Percentiles rank a stretch among this genome's conserved stretches.
Conservation (phyloP, 768 basidiomycete genomes). For the Hypsizygus marmoreus region DNA sequence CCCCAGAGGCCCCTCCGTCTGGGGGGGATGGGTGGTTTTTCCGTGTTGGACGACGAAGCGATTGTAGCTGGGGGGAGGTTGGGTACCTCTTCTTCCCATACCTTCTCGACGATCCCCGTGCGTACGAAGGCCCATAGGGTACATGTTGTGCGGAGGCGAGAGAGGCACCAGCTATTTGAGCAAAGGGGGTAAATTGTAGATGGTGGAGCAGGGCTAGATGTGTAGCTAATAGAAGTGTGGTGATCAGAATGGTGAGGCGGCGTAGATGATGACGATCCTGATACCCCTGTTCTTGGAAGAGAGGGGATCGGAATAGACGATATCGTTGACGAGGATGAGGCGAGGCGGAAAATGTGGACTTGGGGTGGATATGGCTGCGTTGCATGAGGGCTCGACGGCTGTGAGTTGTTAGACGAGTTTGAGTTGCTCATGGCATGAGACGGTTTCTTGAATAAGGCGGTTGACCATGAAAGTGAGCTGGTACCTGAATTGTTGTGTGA, state of each 20-base stretch:
- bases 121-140: constrained; percentile 89
- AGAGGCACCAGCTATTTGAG: constrained; percentile 81
- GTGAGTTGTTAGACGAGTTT: constrained; percentile 29
- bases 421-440: constrained; percentile 26
- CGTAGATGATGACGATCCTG: constrained; percentile 22
- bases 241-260: constrained; percentile 30
- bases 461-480: constrained; percentile 48
- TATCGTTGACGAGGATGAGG: constrained; percentile 31
- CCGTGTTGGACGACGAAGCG: constrained; percentile 22
- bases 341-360: constrained; percentile 72
- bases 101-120: constrained; percentile 75
- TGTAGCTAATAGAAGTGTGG: constrained; percentile 18
- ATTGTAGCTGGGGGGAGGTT: constrained; percentile 32
- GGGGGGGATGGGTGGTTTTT: constrained; percentile 65
- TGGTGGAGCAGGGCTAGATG: constrained; percentile 23
- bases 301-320: constrained; percentile 36
- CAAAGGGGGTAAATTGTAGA: constrained; percentile 80
- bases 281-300: constrained; percentile 17
- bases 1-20: constrained; percentile 67
- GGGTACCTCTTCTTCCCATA: constrained; percentile 86
- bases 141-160: constrained; percentile 83
- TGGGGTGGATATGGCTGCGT: constrained; percentile 39
- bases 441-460: constrained; percentile 61
- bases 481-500: constrained; percentile 32
- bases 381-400: constrained; percentile 34